phyloP scores from a whole-genome alignment of 352 stramenopile genomes.

The Aphanomyces cochlioides region DNA sequence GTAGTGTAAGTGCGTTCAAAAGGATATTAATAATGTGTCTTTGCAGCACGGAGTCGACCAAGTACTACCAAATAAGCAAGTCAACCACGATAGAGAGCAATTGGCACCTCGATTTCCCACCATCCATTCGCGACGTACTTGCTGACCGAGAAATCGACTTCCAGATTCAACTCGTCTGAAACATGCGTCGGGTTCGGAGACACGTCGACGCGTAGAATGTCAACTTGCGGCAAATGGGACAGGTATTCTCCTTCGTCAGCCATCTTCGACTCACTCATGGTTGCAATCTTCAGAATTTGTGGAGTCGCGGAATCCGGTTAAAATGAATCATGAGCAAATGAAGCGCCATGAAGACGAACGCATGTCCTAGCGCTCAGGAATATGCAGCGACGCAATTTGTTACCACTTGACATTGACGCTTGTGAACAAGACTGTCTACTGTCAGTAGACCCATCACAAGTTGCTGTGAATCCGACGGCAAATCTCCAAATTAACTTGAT shows the following conservation, averaged over 20 bases:
- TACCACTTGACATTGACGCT: too few relatives aligned
- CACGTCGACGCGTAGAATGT: conserved; percentile 73
- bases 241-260: conserved; percentile 44
- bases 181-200: conserved; percentile 77
- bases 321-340: too few relatives aligned
- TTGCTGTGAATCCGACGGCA: too few relatives aligned
- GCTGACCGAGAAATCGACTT: conserved; percentile 75
- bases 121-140: conserved; percentile 55
- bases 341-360: too few relatives aligned
- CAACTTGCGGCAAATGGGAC: conserved; percentile 47
- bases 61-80: conserved; percentile 45
- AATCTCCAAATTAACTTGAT: too few relatives aligned
- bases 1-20: conserved; percentile 17
- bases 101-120: conserved; percentile 70
- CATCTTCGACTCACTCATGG: conserved; percentile 74
- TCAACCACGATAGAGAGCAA: conserved; percentile 10
- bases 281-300: not conserved
- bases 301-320: not conserved
- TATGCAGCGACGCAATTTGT: too few relatives aligned
- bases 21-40: conserved; percentile 87
- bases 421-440: too few relatives aligned
- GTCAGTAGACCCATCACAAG: too few relatives aligned
- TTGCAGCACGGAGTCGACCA: conserved; percentile 80
- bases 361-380: too few relatives aligned
- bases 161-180: conserved; percentile 69